phyloP scores from a whole-genome alignment of 1,139 yeast genomes.

The Hemisphaericaspora lyxosophila region DNA sequence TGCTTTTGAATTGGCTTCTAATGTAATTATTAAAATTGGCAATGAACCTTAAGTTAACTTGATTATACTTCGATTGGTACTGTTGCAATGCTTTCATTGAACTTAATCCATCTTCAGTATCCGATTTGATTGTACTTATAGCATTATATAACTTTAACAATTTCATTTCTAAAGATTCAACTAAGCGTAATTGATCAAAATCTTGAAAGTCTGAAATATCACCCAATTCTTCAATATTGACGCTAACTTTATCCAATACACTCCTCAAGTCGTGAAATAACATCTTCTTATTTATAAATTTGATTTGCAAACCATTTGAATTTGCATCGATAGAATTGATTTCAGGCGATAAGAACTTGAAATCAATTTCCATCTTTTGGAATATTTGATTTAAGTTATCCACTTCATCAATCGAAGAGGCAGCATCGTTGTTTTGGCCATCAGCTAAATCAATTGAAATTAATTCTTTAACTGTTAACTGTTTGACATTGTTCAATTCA shows the following conservation, averaged over 20 bases:
- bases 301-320: conserved; percentile 81
- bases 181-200: conserved; percentile 45
- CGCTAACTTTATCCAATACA: conserved; percentile 67
- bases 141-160: conserved; percentile 66
- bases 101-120: conserved; percentile 48
- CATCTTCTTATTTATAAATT: conserved; percentile 74
- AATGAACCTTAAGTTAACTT: conserved; percentile 54
- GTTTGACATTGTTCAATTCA: conserved; percentile 44
- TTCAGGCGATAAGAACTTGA: conserved; percentile 55
- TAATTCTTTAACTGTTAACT: conserved; percentile 38
- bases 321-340: conserved; percentile 71
- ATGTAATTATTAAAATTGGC: conserved; percentile 48
- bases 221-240: conserved; percentile 56
- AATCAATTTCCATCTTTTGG: conserved; percentile 44
- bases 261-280: conserved; percentile 68
- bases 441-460: conserved; percentile 42
- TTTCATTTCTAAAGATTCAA: conserved; percentile 55
- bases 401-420: conserved; percentile 58
- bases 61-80: conserved; percentile 61
- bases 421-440: conserved; percentile 35
- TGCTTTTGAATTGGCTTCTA: conserved; percentile 39
- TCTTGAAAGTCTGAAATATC: conserved; percentile 50
- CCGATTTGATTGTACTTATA: conserved; percentile 56
- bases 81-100: conserved; percentile 75
- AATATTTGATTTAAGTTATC: conserved; percentile 56